These are phyloP conservation scores for Chenopodium album DNA, from an alignment of 148 eudicot genomes.

Conservation along the genomic window DNA sequence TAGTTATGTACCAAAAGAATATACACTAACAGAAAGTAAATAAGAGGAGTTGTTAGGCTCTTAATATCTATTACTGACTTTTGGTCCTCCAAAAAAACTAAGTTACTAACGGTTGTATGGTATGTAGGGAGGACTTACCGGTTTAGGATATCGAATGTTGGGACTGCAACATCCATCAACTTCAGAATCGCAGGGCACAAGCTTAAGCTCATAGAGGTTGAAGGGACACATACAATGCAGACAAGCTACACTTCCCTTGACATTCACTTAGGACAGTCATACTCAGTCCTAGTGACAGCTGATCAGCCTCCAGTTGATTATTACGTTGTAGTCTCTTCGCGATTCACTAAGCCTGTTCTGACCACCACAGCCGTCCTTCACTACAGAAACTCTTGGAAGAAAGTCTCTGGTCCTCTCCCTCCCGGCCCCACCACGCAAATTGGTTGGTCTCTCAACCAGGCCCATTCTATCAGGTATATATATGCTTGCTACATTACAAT, in stretches of 20 bases:
- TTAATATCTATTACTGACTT: too few relatives aligned
- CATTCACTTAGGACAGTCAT: conserved; percentile 87
- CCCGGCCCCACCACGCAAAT: conserved; percentile 72
- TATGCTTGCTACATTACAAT: not conserved
- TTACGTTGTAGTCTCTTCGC: conserved; percentile 69
- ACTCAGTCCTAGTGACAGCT: conserved; percentile 77
- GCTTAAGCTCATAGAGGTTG: conserved; percentile 79
- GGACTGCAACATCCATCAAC: conserved; percentile 71
- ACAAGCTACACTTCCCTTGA: conserved; percentile 64
- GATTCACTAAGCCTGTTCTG: conserved; percentile 70
- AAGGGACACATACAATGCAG: conserved; percentile 93
- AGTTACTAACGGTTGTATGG: not conserved
- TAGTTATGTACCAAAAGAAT: too few relatives aligned
- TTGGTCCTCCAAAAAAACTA: too few relatives aligned
- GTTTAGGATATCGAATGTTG: conserved; percentile 93
- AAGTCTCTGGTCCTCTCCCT: conserved; percentile 71
- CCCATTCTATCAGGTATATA: conserved; percentile 66
- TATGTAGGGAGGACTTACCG: conserved; percentile 79
- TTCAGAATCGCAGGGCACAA: conserved; percentile 92
- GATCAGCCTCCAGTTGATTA: conserved; percentile 82
- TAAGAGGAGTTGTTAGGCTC: too few relatives aligned
- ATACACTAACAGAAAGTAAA: not conserved
- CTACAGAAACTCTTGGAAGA: conserved; percentile 64
- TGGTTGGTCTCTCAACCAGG: conserved; percentile 69
- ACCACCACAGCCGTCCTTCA: conserved; percentile 78